A percentile compares a stretch with the other conserved stretches of the same genome.
phyloP scores from a whole-genome alignment of 2,329 filamentous ascomycete species.

The Xylariaceae sp. region DNA sequence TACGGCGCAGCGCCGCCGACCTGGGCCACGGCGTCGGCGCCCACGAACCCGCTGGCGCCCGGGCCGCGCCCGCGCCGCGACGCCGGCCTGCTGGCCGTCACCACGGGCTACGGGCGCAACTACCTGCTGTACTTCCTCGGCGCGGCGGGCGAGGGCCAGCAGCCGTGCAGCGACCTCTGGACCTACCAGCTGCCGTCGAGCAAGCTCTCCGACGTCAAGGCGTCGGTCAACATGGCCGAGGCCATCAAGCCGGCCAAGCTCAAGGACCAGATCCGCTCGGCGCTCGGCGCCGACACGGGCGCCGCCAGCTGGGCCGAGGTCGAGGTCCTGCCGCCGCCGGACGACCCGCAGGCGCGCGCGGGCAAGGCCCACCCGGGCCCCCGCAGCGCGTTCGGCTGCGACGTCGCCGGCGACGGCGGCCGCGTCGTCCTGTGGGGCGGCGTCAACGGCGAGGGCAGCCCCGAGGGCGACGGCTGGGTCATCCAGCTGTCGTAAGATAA shows the following conservation, averaged over 20 bases:
- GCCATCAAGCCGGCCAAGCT: conserved; percentile 36
- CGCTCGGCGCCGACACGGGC: conserved; percentile 35
- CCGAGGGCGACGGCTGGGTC: conserved; percentile 33
- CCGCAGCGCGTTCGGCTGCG: conserved; percentile 32
- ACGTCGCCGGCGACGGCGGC: conserved; percentile 36
- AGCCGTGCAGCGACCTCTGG: conserved; percentile 38
- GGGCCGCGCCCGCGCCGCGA: conserved; percentile 35
- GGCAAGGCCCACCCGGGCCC: conserved; percentile 34
- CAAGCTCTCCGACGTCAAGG: conserved; percentile 10
- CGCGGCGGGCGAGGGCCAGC: conserved; percentile 9
- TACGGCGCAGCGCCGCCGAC: conserved; percentile 24
- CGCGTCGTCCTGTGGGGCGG: conserved; percentile 48
- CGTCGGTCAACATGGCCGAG: conserved; percentile 19
- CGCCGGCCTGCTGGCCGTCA: conserved; percentile 36
- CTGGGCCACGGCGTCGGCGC: conserved; percentile 31
- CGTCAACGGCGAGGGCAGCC: conserved; percentile 31
- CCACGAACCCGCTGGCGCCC: conserved; percentile 28
- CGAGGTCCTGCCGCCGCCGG: conserved; percentile 35
- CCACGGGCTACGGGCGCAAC: conserved; percentile 42
- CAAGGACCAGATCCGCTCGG: conserved; percentile 41
- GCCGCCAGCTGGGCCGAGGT: conserved; percentile 43
- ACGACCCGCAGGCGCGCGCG: conserved; percentile 31
- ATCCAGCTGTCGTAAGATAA: conserved; percentile 19
- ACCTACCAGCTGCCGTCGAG: conserved; percentile 41
- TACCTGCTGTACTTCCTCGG: conserved; percentile 46